Conservation (phyloP, 768 basidiomycete genomes). For the Suillus clintonianus region DNA sequence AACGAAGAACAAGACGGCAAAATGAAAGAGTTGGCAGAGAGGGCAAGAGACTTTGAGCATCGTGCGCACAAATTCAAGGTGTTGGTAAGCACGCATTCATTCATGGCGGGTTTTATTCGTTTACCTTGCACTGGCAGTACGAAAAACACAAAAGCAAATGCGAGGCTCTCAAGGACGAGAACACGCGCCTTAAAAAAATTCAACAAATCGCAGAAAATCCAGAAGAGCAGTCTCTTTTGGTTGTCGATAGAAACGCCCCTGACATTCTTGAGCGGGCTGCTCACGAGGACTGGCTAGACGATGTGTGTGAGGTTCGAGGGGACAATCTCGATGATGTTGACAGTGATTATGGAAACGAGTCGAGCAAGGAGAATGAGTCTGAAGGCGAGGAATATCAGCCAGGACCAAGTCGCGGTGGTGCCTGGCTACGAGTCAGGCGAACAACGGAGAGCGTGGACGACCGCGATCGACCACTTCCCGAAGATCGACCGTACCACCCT, state of each 20-base stretch:
- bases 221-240: constrained; percentile 31
- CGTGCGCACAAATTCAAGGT: constrained; percentile 20
- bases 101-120: background rate
- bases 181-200: constrained; percentile 4
- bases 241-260: constrained; percentile 29
- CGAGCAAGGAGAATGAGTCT: constrained; percentile 20
- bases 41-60: constrained; percentile 23
- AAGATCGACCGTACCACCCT: background rate
- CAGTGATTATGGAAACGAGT: constrained; percentile 13
- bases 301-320: constrained; percentile 28
- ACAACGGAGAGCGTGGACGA: constrained; percentile 5
- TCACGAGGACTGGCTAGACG: constrained; percentile 28
- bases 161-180: constrained; percentile 20
- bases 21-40: constrained; percentile 10
- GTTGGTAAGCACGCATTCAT: constrained; percentile 17
- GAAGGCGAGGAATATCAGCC: constrained; percentile 9
- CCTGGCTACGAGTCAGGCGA: constrained; percentile 6
- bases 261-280: constrained; percentile 16
- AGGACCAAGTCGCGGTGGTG: constrained; percentile 10
- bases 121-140: constrained; percentile 11
- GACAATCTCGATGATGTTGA: constrained; percentile 20
- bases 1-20: background rate
- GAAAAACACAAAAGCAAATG: constrained; percentile 28
- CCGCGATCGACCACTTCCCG: constrained; percentile 5
- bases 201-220: constrained; percentile 1